phyloP scores from a whole-genome alignment of 352 stramenopile species.

The Pythium graminicola region DNA sequence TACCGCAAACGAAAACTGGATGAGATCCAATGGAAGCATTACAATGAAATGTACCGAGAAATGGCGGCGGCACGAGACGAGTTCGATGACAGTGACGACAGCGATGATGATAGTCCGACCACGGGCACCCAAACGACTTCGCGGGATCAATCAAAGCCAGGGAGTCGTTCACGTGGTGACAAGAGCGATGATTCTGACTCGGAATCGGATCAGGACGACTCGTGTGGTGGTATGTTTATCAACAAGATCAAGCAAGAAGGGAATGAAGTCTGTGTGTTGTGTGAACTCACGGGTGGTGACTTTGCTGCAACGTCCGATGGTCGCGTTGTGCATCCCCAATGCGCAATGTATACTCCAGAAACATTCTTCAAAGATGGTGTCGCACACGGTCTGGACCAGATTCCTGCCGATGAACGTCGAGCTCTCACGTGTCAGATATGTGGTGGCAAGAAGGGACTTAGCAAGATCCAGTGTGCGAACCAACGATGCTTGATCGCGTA shows the following conservation, averaged over 20 bases:
- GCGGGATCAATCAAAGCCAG: conserved; percentile 2
- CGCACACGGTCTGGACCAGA: conserved; percentile 49
- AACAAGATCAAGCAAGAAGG: conserved; percentile 72
- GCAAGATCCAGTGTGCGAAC: conserved; percentile 73
- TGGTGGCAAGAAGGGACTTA: conserved; percentile 50
- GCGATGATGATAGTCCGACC: conserved; percentile 25
- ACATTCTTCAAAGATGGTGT: conserved; percentile 73
- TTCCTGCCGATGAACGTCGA: conserved; percentile 39
- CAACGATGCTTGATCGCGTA: conserved; percentile 59
- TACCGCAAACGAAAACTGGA: conserved; percentile 44
- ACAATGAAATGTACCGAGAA: conserved; percentile 69
- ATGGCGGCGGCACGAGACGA: conserved; percentile 31
- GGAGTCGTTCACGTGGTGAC: conserved; percentile 3
- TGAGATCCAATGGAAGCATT: conserved; percentile 46
- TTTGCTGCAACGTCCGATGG: conserved; percentile 62
- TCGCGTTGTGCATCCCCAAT: conserved; percentile 65
- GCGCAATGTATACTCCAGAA: conserved; percentile 78
- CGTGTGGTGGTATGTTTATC: conserved; percentile 65
- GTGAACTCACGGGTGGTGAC: conserved; percentile 67
- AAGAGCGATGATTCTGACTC: conserved; percentile 27
- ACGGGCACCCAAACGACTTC: background rate
- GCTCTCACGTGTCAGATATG: conserved; percentile 58
- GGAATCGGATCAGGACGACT: conserved; percentile 51
- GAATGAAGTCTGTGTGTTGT: conserved; percentile 62
- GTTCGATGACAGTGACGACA: conserved; percentile 52